phyloP scores from a whole-genome alignment of 106 monocot genomes.

The Dendrobium chrysotoxum region DNA sequence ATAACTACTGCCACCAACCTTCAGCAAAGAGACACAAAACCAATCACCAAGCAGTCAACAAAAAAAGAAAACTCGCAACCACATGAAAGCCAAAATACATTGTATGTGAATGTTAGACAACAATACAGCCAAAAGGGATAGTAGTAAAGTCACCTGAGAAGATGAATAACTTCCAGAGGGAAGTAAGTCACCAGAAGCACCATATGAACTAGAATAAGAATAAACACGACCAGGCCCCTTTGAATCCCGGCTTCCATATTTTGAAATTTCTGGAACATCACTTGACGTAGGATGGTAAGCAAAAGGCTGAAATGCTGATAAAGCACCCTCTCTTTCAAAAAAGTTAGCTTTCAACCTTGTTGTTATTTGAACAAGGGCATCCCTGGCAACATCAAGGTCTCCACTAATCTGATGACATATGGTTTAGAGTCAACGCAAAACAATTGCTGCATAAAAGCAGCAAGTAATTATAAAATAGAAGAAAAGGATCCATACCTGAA shows the following conservation, averaged over 20 bases:
- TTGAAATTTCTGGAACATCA: constrained; percentile 40
- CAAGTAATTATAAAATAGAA: constrained; percentile 1
- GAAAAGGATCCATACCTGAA: constrained; percentile 52
- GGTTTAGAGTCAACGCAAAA: background rate
- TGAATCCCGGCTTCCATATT: constrained; percentile 53
- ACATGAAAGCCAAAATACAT: background rate
- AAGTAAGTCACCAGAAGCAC: constrained; percentile 28
- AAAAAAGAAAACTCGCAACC: background rate
- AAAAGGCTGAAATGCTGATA: constrained; percentile 39
- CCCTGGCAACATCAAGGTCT: constrained; percentile 70
- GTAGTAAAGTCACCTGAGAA: constrained; percentile 48
- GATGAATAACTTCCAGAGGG: constrained; percentile 50
- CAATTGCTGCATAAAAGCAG: background rate
- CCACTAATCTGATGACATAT: constrained; percentile 67
- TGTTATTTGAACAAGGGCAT: constrained; percentile 81
- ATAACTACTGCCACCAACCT: constrained; percentile 68
- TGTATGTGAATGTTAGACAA: background rate
- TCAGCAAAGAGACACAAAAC: background rate
- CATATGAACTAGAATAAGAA: constrained; percentile 61
- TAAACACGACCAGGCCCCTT: constrained; percentile 51
- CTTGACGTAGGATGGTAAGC: constrained; percentile 42
- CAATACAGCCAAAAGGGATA: background rate
- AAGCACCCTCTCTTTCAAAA: constrained; percentile 75
- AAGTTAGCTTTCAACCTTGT: constrained; percentile 79
- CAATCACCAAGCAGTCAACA: background rate